Evolutionary conservation across 2,329 filamentous ascomycete genomes (phyloP), one percentile per base, ranked within the genome.

Genomic region (Thyridium curvatum): DNA sequence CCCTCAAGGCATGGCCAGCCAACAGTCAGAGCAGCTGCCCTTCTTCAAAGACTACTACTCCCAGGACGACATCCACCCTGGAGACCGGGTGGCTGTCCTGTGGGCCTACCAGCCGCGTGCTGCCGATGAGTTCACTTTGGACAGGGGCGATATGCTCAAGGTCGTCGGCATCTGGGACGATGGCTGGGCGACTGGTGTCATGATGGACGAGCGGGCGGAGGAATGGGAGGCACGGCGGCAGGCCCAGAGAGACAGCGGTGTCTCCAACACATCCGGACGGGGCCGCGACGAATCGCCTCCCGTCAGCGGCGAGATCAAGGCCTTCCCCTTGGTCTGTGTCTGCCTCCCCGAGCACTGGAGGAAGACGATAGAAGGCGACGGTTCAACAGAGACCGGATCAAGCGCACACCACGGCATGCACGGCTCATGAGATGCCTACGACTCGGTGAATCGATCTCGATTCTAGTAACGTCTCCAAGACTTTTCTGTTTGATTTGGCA

Each of bases 21-120:
- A 91, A 43, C 89, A 96, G 58, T 97, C 91, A 1, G 93, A 98
- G 62, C 93, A 97, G 60, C 68, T 98, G 39, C 83, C 86, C 4
- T 95, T 89, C 56, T 98, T 98, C 78, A 95, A 95, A 58, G 93
- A 98, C 61, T 98, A 98, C 63, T 98, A 98, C 58, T 97, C 91
- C 3, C 84, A 91, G 51, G 93, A 97, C 52, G 90, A 97, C 52
- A 95, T 98, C 41, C 87, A 91, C 52, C 86, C 91, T 0, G 84
- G 86, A 41, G 90, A 97, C 53, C 84, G 84, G 42, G 91, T 98
- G 32, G 79, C 93, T 12, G 87, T 89, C 3, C 74, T 98, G 12
- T 98, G 93, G 93, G 91, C 93, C 2, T 98, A 98, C 61, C 88
- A 95, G 52, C 91, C 93, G 28, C 85, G 93, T 28, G 93, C 93